phyloP scores from a whole-genome alignment of 1,284 basidiomycete genomes.

The Sporisorium scitamineum region DNA sequence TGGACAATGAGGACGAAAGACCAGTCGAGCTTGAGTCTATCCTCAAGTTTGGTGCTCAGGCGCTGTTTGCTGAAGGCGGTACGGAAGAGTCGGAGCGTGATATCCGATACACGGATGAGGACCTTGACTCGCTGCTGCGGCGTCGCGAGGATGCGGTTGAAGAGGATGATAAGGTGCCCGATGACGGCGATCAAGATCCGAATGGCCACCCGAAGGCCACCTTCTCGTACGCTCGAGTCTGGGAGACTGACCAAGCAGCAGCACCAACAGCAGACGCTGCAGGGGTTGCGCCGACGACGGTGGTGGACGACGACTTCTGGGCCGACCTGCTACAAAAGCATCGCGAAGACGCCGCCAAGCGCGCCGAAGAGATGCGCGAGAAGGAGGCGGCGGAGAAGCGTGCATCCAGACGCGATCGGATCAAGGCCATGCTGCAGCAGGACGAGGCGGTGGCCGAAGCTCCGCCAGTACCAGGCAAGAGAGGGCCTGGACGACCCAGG shows the following conservation, averaged over 20 bases:
- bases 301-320: conserved; percentile 64
- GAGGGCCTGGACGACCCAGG: conserved; percentile 27
- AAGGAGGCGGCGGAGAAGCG: conserved; percentile 30
- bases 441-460: conserved; percentile 20
- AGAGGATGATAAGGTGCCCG: conserved; percentile 41
- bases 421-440: conserved; percentile 31
- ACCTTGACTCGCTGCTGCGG: conserved; percentile 65
- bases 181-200: neutral
- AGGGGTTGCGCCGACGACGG: conserved; percentile 54
- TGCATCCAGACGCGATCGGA: conserved; percentile 34
- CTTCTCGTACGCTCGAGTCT: conserved; percentile 69
- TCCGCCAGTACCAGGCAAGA: conserved; percentile 12
- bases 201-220: conserved; percentile 36
- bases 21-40: conserved; percentile 65
- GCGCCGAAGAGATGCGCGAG: conserved; percentile 25
- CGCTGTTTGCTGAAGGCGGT: conserved; percentile 67
- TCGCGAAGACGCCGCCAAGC: conserved; percentile 48
- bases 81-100: conserved; percentile 60
- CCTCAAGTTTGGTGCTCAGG: conserved; percentile 68
- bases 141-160: conserved; percentile 56
- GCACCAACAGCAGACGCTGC: conserved; percentile 12
- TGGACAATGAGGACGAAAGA: conserved; percentile 57
- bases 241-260: conserved; percentile 56
- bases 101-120: conserved; percentile 65
- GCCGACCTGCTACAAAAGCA: conserved; percentile 63